Percentiles rank a stretch among this genome's conserved stretches.
These are phyloP conservation scores for Lophium mytilinum DNA, from an alignment of 495 filamentous ascomycete genomes.

Conservation along the genomic window DNA sequence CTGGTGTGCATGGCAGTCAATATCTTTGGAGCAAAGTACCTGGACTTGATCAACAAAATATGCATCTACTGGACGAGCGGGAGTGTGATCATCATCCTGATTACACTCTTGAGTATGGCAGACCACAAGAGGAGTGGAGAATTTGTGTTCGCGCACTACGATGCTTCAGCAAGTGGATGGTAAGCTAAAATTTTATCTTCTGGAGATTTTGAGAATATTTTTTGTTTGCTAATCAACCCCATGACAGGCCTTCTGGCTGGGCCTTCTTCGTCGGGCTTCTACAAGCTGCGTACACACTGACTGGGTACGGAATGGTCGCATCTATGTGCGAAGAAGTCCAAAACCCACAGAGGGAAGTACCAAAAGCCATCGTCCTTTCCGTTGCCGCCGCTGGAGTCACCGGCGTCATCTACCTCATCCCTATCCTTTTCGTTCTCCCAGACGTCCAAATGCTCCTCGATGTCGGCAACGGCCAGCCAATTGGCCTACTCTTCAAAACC, in stretches of 20 bases:
- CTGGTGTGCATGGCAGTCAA: constrained; percentile 49
- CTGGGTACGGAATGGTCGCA: constrained; percentile 55
- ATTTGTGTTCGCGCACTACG: constrained; percentile 57
- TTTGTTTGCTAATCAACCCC: background rate
- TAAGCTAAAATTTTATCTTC: constrained; percentile 18
- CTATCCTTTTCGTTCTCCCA: constrained; percentile 56
- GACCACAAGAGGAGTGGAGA: constrained; percentile 42
- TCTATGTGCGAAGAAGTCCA: constrained; percentile 42
- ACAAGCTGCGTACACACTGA: constrained; percentile 50
- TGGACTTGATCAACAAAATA: constrained; percentile 59
- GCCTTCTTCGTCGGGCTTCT: constrained; percentile 46
- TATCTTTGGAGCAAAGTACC: constrained; percentile 47
- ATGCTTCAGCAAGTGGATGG: constrained; percentile 51
- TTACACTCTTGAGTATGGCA: constrained; percentile 52
- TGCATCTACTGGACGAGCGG: constrained; percentile 59
- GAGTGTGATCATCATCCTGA: constrained; percentile 53
- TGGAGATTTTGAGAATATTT: background rate
- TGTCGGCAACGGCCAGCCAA: constrained; percentile 51
- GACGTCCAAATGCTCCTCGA: constrained; percentile 41
- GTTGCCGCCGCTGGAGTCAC: constrained; percentile 52
- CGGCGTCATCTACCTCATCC: constrained; percentile 52
- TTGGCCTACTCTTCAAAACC: constrained; percentile 48
- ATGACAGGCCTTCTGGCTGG: constrained; percentile 37
- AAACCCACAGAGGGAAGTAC: constrained; percentile 49
- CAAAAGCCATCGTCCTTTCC: constrained; percentile 52